Percentiles rank a stretch among this genome's conserved stretches.
phyloP scores from a whole-genome alignment of 441 rosid genomes.

The Adansonia grandidieri region DNA sequence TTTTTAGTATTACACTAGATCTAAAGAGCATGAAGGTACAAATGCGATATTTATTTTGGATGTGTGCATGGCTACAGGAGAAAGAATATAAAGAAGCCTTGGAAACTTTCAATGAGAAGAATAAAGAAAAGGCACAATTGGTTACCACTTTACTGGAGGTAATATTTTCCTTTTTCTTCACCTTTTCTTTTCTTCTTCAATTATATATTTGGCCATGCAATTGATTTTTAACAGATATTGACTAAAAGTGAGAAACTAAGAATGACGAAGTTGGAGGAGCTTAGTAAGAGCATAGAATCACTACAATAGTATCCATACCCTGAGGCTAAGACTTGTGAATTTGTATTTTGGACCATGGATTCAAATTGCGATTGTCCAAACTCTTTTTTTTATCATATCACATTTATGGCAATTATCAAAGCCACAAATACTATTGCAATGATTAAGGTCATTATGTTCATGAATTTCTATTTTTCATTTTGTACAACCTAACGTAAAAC shows the following conservation, averaged over 20 bases:
- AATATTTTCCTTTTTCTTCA: not conserved
- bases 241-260: conserved; percentile 68
- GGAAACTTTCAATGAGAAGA: conserved; percentile 73
- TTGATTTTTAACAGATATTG: conserved; percentile 47
- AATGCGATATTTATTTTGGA: not conserved
- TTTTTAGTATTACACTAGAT: not conserved
- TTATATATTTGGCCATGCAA: not conserved
- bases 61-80: conserved; percentile 44
- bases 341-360: no score
- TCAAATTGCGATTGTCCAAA: no score
- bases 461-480: no score
- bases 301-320: conserved; percentile 20
- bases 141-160: conserved; percentile 71
- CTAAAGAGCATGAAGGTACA: not conserved
- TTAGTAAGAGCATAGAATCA: conserved; percentile 57
- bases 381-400: no score
- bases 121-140: conserved; percentile 66
- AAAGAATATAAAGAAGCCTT: conserved; percentile 75
- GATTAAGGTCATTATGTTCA: no score
- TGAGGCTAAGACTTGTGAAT: no score
- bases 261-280: conserved; percentile 72
- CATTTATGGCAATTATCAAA: no score
- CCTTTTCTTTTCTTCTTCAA: not conserved
- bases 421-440: no score
- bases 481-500: no score